These are phyloP conservation scores for Debaryomyces sp. DNA, from an alignment of 1,139 yeast genomes.

Conservation along the genomic window DNA sequence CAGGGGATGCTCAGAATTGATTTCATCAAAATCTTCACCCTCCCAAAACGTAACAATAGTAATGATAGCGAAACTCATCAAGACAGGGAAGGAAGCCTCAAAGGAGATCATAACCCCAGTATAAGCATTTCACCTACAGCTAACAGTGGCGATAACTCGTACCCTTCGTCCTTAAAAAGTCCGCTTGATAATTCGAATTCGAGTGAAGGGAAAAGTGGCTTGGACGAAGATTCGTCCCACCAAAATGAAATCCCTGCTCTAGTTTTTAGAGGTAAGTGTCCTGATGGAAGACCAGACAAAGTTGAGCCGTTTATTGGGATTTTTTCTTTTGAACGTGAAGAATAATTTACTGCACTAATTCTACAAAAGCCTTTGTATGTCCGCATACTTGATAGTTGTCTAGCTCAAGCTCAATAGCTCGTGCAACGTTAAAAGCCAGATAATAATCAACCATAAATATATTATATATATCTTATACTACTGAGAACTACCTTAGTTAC, in stretches of 20 bases:
- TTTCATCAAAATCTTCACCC: slow-evolving; percentile 49
- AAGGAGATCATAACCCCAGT: background rate
- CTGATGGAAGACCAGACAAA: slow-evolving; percentile 56
- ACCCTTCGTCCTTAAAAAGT: slow-evolving; percentile 17
- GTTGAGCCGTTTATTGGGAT: slow-evolving; percentile 61
- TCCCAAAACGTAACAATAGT: slow-evolving; percentile 15
- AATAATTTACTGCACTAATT: slow-evolving; percentile 9
- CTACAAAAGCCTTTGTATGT: background rate
- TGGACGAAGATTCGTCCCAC: slow-evolving; percentile 17
- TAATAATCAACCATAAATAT: background rate
- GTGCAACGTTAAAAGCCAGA: background rate
- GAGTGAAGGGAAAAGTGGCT: slow-evolving; percentile 6
- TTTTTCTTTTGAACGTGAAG: slow-evolving; percentile 53
- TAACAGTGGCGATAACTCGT: slow-evolving; percentile 17
- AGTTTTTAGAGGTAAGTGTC: slow-evolving; percentile 54
- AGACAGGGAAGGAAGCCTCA: slow-evolving; percentile 3
- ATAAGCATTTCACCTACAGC: slow-evolving; percentile 17
- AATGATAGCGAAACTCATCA: slow-evolving; percentile 10
- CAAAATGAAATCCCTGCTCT: slow-evolving; percentile 48
- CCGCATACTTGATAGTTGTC: too few relatives aligned
- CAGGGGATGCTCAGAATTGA: slow-evolving; percentile 54
- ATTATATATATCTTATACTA: background rate
- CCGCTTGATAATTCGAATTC: slow-evolving; percentile 8
- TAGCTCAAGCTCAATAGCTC: too few relatives aligned
- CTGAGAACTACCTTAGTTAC: background rate